Evolutionary conservation across 306 rosid genomes (phyloP).

Genomic region (Quercus alba): DNA sequence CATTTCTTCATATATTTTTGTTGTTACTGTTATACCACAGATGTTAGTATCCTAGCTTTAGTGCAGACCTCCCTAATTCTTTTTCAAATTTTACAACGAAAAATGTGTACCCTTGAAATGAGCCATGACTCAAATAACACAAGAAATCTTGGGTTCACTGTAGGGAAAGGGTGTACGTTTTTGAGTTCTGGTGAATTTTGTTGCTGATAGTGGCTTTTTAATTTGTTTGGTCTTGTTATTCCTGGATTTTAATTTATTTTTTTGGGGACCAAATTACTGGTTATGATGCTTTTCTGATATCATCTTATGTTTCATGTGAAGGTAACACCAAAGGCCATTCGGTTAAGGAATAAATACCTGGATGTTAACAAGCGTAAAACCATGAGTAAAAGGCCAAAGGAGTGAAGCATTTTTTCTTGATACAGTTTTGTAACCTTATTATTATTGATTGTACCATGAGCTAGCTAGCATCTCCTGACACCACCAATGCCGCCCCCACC

Average conservation of each 20-base stretch:
- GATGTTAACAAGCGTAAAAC: conserved; percentile 85
- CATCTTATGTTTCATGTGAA: conserved; percentile 18
- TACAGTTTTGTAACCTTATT: conserved; percentile 26
- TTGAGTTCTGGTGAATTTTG: not conserved
- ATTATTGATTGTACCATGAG: conserved; percentile 1
- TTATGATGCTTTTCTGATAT: not conserved
- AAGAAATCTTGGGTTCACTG: too few species aligned
- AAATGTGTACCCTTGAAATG: too few species aligned
- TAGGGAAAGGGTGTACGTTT: not conserved
- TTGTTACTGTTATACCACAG: not conserved
- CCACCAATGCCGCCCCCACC: too few species aligned
- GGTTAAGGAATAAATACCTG: conserved; percentile 85
- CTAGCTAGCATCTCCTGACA: not conserved
- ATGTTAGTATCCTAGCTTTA: not conserved
- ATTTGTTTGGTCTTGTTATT: not conserved
- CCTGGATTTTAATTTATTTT: not conserved
- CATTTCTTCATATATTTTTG: not conserved
- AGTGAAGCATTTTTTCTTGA: conserved; percentile 36
- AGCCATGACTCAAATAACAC: too few species aligned
- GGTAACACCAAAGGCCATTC: conserved; percentile 93
- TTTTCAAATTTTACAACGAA: not conserved
- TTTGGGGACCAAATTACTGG: not conserved
- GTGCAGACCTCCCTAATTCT: not conserved
- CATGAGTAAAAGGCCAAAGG: conserved; percentile 80
- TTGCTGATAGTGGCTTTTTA: not conserved